Conservation (phyloP, 768 basidiomycete species). For the Leccinum variicolor region DNA sequence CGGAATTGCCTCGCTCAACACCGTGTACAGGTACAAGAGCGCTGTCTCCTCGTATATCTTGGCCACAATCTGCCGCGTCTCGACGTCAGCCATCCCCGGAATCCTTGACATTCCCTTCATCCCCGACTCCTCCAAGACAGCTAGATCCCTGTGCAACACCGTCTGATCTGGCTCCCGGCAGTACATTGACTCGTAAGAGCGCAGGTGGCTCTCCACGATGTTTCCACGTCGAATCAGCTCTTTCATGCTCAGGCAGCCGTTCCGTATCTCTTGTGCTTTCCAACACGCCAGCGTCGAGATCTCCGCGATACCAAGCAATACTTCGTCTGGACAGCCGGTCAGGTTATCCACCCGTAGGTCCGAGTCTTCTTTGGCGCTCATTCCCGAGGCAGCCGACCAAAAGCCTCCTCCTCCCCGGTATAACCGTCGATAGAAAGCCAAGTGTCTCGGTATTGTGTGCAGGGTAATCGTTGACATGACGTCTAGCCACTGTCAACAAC, state of each 20-base stretch:
- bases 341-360: slow-evolving; percentile 63
- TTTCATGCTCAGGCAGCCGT: slow-evolving; percentile 66
- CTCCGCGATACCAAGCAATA: slow-evolving; percentile 72
- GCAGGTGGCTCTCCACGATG: slow-evolving; percentile 63
- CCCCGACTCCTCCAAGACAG: slow-evolving; percentile 13
- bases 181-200: slow-evolving; percentile 35
- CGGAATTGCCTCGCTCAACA: slow-evolving; percentile 66
- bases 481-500: slow-evolving; percentile 64
- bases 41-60: slow-evolving; percentile 66
- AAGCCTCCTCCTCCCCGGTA: slow-evolving; percentile 51
- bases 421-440: slow-evolving; percentile 62
- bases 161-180: slow-evolving; percentile 32
- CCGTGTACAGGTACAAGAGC: slow-evolving; percentile 64
- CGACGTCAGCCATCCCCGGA: slow-evolving; percentile 28
- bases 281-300: slow-evolving; percentile 70
- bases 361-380: slow-evolving; percentile 34
- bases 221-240: slow-evolving; percentile 75
- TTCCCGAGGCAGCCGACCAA: slow-evolving; percentile 36
- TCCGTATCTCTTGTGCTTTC: slow-evolving; percentile 63
- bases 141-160: slow-evolving; percentile 41
- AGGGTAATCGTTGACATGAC: slow-evolving; percentile 65
- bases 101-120: slow-evolving; percentile 30
- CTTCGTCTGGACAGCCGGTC: slow-evolving; percentile 78
- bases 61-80: slow-evolving; percentile 45
- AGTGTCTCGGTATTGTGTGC: slow-evolving; percentile 60